A percentile compares a stretch with the other conserved stretches of the same genome.
phyloP scores from a whole-genome alignment of 108 stramenopile genomes.

The Skeletonema potamos region DNA sequence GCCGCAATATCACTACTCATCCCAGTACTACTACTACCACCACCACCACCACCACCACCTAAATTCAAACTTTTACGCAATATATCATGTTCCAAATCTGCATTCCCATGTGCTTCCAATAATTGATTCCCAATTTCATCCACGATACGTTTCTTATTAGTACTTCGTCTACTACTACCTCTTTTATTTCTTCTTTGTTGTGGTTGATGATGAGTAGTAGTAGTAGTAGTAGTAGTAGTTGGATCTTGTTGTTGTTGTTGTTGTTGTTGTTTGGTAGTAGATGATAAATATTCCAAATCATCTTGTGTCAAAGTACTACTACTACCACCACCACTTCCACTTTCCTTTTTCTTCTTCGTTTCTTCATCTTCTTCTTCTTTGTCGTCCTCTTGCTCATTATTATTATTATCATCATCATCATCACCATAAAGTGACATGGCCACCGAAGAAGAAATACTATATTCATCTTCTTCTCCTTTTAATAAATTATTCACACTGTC shows the following conservation, averaged over 20 bases:
- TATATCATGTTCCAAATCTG: conserved; percentile 2
- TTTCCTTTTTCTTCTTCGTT: too few species aligned
- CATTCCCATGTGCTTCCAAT: conserved; percentile 2
- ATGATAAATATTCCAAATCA: conserved; percentile 19
- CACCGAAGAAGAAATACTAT: neutral
- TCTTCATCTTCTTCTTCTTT: too few species aligned
- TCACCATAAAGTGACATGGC: neutral
- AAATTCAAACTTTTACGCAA: conserved; percentile 18
- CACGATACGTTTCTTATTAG: neutral
- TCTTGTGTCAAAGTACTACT: neutral
- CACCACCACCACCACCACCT: neutral
- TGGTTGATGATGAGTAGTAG: neutral
- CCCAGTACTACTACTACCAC: too few species aligned
- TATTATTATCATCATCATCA: too few species aligned
- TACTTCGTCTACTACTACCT: neutral
- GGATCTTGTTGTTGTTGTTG: too few species aligned
- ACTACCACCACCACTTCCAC: neutral
- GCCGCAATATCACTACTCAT: too few species aligned
- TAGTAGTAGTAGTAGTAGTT: too few species aligned
- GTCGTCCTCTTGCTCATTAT: too few species aligned
- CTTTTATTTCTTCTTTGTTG: neutral
- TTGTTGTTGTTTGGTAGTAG: neutral
- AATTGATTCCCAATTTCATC: conserved; percentile 29
- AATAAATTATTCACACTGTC: conserved; percentile 24
- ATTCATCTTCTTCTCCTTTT: neutral